phyloP scores from a whole-genome alignment of 108 stramenopile genomes.

The Fragilariopsis cylindrus region DNA sequence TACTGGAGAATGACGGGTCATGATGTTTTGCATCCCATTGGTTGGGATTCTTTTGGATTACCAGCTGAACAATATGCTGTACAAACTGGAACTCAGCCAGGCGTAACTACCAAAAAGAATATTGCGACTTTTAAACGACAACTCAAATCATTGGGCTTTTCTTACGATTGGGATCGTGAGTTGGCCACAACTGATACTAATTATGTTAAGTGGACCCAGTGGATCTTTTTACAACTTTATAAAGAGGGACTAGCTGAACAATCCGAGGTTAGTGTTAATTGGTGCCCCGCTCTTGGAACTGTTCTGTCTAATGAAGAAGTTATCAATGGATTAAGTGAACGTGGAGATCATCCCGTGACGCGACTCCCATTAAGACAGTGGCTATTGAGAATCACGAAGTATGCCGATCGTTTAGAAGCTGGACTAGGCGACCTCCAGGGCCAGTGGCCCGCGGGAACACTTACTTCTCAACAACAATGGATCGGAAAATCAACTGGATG shows the following conservation, averaged over 20 bases:
- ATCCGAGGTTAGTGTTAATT: conserved; percentile 90
- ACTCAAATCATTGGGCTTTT: conserved; percentile 94
- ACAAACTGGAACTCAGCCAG: conserved; percentile 96
- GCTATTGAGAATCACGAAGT: conserved; percentile 96
- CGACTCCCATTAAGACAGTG: conserved; percentile 94
- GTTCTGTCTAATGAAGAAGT: conserved; percentile 99
- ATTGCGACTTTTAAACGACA: conserved; percentile 96
- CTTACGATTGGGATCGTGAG: conserved; percentile 98
- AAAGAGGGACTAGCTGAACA: conserved; percentile 91
- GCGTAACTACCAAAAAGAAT: conserved; percentile 88
- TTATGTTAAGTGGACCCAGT: conserved; percentile 99
- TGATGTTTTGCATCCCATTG: conserved; percentile 99
- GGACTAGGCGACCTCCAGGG: conserved; percentile 91
- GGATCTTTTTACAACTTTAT: conserved; percentile 95
- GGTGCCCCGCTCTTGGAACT: conserved; percentile 97
- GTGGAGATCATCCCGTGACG: conserved; percentile 92
- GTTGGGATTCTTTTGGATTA: conserved; percentile 99
- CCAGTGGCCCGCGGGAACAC: conserved; percentile 94
- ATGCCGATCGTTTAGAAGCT: conserved; percentile 92
- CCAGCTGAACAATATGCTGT: conserved; percentile 99
- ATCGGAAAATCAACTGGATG: conserved; percentile 91
- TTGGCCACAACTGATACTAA: conserved; percentile 93
- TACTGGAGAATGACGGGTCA: conserved; percentile 96
- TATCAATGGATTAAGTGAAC: conserved; percentile 93
- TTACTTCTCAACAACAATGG: conserved; percentile 94